Base-by-base conservation (phyloP, 768 basidiomycete genomes). In the Tulasnella sp. region DNA sequence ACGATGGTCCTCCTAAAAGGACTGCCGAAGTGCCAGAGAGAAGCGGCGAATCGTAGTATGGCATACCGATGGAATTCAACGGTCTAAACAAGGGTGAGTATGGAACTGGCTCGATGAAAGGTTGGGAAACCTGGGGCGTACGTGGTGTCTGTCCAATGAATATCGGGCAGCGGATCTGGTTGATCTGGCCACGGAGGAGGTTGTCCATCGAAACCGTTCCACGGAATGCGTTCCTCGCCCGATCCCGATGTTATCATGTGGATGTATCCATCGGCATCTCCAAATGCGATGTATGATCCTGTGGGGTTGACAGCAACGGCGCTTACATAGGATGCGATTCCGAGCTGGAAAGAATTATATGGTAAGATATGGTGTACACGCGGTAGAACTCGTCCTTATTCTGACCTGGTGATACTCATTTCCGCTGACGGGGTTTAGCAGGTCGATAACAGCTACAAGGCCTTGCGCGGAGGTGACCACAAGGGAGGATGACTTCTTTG, bases 221-320 rank as follows among this genome's bases (percentile, higher is more conserved):
- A 84, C 2, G 89, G 86, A 29, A 71, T 63, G 0, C 78, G 70
- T 15, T 69, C 72, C 35, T 64, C 65, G 1, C 74, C 75, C 2
- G 75, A 78, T 9, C 76, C 76, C 52, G 86, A 84, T 48, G 84
- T 80, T 64, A 91, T 71, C 15, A 98, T 71, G 69, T 94, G 90
- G 2, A 97, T 77, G 4, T 74, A 72, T 15, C 93, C 92, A 40
- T 87, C 83, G 0, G 83, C 81, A 64, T 96, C 92, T 0, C 91
- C 93, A 62, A 93, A 91, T 0, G 89, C 92, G 65, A 98, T 74
- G 65, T 90, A 96, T n/a, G 85, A 81, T 34, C 86, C 90, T 3
- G 84, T 84, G 2, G 87, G 82, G 1, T 91, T 90, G 27, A 96
- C 71, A 1, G 92, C 82, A 57, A 82, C 75, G 31, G 88, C 82